Percentiles rank a stretch among this genome's conserved stretches.
Conservation (phyloP, 1,139 yeast genomes). For the Pichia sp. region DNA sequence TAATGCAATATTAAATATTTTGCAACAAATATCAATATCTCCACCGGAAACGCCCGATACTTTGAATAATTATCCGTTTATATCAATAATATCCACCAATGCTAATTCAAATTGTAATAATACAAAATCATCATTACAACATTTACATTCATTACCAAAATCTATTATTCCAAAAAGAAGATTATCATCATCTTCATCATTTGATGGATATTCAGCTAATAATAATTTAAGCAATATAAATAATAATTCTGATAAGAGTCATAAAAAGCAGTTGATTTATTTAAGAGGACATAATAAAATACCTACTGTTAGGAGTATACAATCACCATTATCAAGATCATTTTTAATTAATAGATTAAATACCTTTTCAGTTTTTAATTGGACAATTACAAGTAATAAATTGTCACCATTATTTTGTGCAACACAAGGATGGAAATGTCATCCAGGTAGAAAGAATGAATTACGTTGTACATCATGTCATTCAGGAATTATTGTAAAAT, state of each 20-base stretch:
- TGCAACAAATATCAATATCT: constrained; percentile 24
- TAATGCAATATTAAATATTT: constrained; percentile 22
- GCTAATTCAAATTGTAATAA: neutral
- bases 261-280: constrained; percentile 11
- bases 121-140: constrained; percentile 7
- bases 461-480: constrained; percentile 28
- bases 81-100: neutral
- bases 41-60: constrained; percentile 6
- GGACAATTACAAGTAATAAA: constrained; percentile 24
- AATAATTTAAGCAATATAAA: neutral
- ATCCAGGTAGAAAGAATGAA: constrained; percentile 26
- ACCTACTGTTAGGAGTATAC: constrained; percentile 3
- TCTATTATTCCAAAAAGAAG: constrained; percentile 12
- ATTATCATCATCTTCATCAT: constrained; percentile 16
- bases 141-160: constrained; percentile 12
- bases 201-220: constrained; percentile 6
- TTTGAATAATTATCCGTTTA: neutral
- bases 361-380: constrained; percentile 28
- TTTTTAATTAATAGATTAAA: constrained; percentile 24
- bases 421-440: constrained; percentile 29
- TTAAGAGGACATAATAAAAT: constrained; percentile 7
- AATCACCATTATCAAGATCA: constrained; percentile 12
- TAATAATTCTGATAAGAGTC: constrained; percentile 1
- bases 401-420: constrained; percentile 29
- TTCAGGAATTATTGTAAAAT: constrained; percentile 19